Conservation (phyloP, 768 basidiomycete genomes). For the Chiua virens region DNA sequence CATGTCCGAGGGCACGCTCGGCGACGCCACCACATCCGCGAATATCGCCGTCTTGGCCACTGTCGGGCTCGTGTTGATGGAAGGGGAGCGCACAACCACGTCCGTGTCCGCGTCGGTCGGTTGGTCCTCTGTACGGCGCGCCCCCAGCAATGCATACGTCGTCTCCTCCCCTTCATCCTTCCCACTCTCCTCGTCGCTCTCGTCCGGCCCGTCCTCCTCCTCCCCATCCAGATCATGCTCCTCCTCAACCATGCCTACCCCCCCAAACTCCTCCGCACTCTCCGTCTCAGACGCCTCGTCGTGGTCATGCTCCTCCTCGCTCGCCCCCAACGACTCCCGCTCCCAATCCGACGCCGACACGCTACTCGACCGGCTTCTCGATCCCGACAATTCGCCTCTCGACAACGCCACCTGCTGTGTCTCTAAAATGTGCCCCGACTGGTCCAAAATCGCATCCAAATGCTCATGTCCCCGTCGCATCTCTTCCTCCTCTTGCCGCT, state of each 20-base stretch:
- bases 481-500: conserved; percentile 72
- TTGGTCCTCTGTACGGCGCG: conserved; percentile 1
- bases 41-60: neutral
- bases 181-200: conserved; percentile 41
- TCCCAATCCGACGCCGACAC: conserved; percentile 34
- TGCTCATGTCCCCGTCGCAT: conserved; percentile 78
- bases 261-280: conserved; percentile 42
- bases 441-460: conserved; percentile 85
- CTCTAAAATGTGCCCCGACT: conserved; percentile 83
- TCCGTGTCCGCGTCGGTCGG: neutral
- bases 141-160: conserved; percentile 29
- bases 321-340: conserved; percentile 11
- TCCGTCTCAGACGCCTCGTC: conserved; percentile 25
- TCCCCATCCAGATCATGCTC: conserved; percentile 3
- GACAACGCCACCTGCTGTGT: conserved; percentile 76
- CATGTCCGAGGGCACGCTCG: conserved; percentile 28
- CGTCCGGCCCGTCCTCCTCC: conserved; percentile 25
- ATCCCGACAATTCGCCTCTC: conserved; percentile 45
- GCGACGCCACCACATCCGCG: conserved; percentile 19
- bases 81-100: too few relatives aligned
- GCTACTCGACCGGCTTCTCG: conserved; percentile 59
- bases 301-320: conserved; percentile 18
- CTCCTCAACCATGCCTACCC: conserved; percentile 21
- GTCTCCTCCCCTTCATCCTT: conserved; percentile 34
- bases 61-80: neutral